Evolutionary conservation across 1,284 basidiomycete genomes (phyloP), one percentile per base, ranked within the genome.

Genomic region (Takashimella tepidaria): DNA sequence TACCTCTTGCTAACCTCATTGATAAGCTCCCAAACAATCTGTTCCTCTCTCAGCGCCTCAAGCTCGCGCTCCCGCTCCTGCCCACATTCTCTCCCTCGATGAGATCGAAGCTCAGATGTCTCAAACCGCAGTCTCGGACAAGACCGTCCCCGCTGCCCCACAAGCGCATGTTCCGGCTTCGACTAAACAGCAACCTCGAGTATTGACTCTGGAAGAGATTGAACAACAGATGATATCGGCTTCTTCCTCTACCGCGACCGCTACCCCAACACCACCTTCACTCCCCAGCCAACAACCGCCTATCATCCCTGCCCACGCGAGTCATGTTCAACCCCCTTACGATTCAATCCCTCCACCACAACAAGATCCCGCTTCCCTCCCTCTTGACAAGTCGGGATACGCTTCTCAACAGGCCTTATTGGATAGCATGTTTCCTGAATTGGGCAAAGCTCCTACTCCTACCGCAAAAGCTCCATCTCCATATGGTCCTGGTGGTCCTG

Each of bases 51-150:
- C 74, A 59, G 53, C 62, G 60, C 49, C 70, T 69, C 60, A 70
- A 63, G 26, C 76, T 76, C 59, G 25, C 13, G 13, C 19, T 11
- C 31, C 31, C 10, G 37, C 67, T 51, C 44, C 63, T 66, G 8
- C 78, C 77, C 82, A 83, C 37, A 81, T 83, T 26, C 84, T 87
- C 53, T 95, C 91, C 0, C 75, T 98, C 23, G 89, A 92, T 61
- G 92, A 98, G 72, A 89, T 98, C 58, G 95, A 98, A 72, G 87
- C 88, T 3, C 90, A 98, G 74, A 89, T 95, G 87, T 64, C 75
- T 13, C 59, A 61, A 3, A 60, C 69, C 20, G 52, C 60, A 41
- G 51, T 66, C 22, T 37, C 31, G 31, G 31, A 37, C 31, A 37
- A 37, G 31, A 37, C 31, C 31, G 31, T 37, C 31, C 31, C 31